Evolutionary conservation across 2,329 filamentous ascomycete genomes (phyloP).

Genomic region (Xylariaceae sp.): DNA sequence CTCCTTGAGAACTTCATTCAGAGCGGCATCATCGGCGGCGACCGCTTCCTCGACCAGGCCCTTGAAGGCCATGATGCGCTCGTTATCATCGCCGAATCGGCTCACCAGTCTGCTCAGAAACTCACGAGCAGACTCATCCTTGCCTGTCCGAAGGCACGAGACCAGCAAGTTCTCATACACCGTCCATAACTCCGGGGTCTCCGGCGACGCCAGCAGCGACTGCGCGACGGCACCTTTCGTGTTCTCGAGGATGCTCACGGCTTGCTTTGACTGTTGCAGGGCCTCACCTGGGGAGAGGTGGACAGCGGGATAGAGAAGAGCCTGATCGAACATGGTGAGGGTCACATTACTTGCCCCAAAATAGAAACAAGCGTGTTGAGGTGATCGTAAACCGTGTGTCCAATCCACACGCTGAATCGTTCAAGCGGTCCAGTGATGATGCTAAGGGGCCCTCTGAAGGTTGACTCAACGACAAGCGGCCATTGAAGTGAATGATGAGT

Average conservation of each 20-base stretch:
- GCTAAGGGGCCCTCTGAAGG: no score
- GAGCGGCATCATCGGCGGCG: constrained; percentile 58
- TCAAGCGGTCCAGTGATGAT: neutral
- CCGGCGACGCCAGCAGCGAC: constrained; percentile 52
- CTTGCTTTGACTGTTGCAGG: constrained; percentile 55
- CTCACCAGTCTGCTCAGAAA: constrained; percentile 69
- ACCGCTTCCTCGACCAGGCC: constrained; percentile 82
- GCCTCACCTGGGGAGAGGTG: constrained; percentile 52
- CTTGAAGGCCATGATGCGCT: constrained; percentile 76
- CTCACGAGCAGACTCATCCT: constrained; percentile 69
- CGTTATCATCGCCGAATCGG: constrained; percentile 79
- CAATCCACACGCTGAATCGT: neutral
- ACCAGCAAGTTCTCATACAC: constrained; percentile 83
- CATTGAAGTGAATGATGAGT: no score
- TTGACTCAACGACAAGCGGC: no score
- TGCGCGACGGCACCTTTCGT: constrained; percentile 49
- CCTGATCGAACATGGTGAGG: constrained; percentile 26
- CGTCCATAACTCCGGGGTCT: constrained; percentile 77
- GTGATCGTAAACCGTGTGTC: no score
- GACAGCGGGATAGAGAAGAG: constrained; percentile 52
- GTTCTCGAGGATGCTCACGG: constrained; percentile 50
- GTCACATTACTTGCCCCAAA: constrained; percentile 1
- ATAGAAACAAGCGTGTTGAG: neutral
- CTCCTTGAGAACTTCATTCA: constrained; percentile 66
- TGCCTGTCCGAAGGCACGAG: constrained; percentile 76